Conservation (phyloP, 163 green algal genomes). For the Chlamydomonas reinhardtii region DNA sequence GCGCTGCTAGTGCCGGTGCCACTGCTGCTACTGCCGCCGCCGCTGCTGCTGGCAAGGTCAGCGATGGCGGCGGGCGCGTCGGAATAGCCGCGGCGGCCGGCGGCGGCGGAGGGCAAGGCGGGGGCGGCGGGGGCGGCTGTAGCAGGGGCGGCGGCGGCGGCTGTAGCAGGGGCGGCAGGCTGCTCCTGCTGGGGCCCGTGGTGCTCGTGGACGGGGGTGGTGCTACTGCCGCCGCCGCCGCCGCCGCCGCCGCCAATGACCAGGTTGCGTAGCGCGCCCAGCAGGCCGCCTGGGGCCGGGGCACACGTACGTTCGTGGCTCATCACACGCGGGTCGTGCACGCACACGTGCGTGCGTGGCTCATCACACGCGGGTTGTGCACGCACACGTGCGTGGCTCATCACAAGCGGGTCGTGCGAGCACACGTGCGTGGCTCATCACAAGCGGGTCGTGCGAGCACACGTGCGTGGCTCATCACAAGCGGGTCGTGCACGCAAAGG, state of each 20-base stretch:
- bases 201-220: background rate
- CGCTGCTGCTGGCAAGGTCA: background rate
- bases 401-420: no score
- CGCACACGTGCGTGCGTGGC: no score
- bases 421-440: no score
- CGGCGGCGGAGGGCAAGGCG: background rate
- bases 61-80: background rate
- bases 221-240: background rate
- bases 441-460: no score
- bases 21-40: background rate
- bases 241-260: background rate
- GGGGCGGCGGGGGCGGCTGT: no score
- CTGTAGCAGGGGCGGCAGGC: background rate
- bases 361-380: no score
- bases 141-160: no score
- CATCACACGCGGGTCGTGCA: no score
- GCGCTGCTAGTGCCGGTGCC: background rate
- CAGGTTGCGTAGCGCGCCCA: background rate
- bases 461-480: no score
- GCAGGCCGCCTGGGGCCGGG: constrained; percentile 6
- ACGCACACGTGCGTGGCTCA: no score
- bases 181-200: background rate
- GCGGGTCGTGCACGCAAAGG: no score
- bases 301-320: no score
- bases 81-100: background rate